Base-by-base conservation (phyloP, 2,329 filamentous ascomycete species). In the Ceratocystis albifundus region DNA sequence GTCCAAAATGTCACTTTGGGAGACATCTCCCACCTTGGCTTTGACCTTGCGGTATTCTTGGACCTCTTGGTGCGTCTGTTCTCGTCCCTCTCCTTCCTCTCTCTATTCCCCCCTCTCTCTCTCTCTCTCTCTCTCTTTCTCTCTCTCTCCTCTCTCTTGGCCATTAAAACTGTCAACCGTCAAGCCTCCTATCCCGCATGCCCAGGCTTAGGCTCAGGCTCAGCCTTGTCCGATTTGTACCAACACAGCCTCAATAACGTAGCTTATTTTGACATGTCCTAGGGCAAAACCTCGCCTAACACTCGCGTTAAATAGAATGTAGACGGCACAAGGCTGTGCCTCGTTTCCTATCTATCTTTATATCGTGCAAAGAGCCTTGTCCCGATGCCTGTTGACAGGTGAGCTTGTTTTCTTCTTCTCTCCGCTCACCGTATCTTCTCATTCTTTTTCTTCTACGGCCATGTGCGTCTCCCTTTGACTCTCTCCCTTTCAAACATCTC, bases 161-260 rank as follows among this genome's bases (percentile, higher is more conserved):
- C 53, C 17, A 30, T 32, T 59, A 30, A 30, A 22, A 17, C 53
- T 30, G 53, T 53, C 48, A 53, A 8, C 46, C 32, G 53, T 36
- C 53, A 59, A 59, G 53, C 53, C 28, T 22, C n/a, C 8, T 30
- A 8, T 59, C 53, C 28, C 48, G 48, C 5, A 2, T 32, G 28
- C 8, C 12, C 53, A 20, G 46, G n/a, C 46, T 50, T 41, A 15
- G 20, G 53, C n/a, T 59, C 53, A 15, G 20, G 53, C n/a, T 59
- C 53, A 32, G 53, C 53, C 28, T 32, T 59, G 53, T 17, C 53
- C 36, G 25, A 4, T 50, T 50, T 50, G 53, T 25, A 59, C 12
- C 28, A 59, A 59, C 53, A 59, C 53, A 59, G 53, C 53, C 53
- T 17, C 53, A 59, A 59, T 59, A 59, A 59, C 53, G 53, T 59